Conservation (phyloP, 139 green algal genomes). For the Nannochloris sp. region DNA sequence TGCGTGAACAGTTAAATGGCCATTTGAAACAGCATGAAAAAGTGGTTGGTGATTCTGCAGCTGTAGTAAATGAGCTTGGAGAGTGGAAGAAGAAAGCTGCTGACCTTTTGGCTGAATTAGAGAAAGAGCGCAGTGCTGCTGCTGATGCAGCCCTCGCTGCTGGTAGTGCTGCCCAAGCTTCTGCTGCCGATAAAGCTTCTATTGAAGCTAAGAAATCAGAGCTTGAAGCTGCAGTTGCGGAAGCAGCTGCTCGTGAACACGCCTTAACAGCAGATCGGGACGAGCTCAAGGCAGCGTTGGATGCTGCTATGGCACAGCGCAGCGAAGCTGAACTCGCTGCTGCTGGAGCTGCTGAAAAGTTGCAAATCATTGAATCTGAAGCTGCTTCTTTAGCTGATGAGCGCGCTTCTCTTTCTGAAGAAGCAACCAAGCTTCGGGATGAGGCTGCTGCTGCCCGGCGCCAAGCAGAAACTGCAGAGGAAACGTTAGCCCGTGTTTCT, state of each 20-base stretch:
- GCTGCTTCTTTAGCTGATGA: neutral
- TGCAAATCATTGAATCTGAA: neutral
- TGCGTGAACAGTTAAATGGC: neutral
- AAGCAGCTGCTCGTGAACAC: conserved; percentile 11
- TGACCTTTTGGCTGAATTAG: conserved; percentile 25
- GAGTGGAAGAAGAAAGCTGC: conserved; percentile 26
- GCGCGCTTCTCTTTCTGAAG: neutral
- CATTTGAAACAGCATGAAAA: conserved; percentile 11
- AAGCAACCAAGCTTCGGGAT: neutral
- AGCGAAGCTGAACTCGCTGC: neutral
- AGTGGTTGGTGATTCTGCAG: conserved; percentile 18
- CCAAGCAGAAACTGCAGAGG: neutral
- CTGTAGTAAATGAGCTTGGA: conserved; percentile 23
- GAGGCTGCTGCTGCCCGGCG: neutral
- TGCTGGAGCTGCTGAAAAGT: neutral
- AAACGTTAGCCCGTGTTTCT: neutral
- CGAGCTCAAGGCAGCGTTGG: conserved; percentile 43
- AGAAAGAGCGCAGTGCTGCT: conserved; percentile 12
- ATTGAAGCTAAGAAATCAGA: neutral
- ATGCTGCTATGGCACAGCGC: conserved; percentile 15
- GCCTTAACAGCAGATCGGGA: conserved; percentile 18
- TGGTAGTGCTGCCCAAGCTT: neutral
- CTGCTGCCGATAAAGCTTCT: neutral
- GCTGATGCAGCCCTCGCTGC: neutral
- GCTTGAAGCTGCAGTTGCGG: neutral